Evolutionary conservation across 257 asterid genomes (phyloP).

Genomic region (Nicotiana benthamiana): DNA sequence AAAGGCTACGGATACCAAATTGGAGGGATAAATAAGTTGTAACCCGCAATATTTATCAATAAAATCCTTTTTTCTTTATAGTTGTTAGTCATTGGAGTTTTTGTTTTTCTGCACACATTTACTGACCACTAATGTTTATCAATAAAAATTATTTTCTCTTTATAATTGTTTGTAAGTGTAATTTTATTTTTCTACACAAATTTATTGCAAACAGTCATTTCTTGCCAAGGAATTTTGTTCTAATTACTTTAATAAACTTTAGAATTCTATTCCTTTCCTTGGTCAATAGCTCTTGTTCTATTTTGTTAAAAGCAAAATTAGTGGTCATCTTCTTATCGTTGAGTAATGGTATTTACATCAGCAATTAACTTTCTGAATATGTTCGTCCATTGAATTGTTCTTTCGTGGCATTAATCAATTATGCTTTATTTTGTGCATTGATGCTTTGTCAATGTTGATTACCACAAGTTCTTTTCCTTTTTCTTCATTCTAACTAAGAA

Average conservation of each 20-base stretch:
- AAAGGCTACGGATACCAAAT: too few species aligned
- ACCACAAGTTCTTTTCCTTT: not conserved
- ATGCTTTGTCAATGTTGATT: not conserved
- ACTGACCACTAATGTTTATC: too few species aligned
- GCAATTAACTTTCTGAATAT: not conserved
- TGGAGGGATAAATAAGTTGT: too few species aligned
- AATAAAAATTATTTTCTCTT: too few species aligned
- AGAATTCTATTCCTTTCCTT: not conserved
- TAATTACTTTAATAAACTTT: not conserved
- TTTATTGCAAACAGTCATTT: not conserved
- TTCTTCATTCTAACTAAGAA: not conserved
- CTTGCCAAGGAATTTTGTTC: not conserved
- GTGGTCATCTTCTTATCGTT: not conserved
- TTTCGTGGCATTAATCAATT: not conserved
- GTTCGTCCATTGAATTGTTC: not conserved
- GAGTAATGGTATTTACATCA: not conserved
- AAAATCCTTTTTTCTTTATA: too few species aligned
- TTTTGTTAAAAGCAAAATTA: not conserved
- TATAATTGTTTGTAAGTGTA: too few species aligned
- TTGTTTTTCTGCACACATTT: too few species aligned
- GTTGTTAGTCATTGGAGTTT: too few species aligned
- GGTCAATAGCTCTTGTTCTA: not conserved
- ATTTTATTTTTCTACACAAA: too few species aligned
- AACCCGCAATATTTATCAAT: too few species aligned
- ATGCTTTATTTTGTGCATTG: not conserved